These are phyloP conservation scores for Trichosporon faecale DNA, from an alignment of 1,284 basidiomycete species.

Conservation along the genomic window DNA sequence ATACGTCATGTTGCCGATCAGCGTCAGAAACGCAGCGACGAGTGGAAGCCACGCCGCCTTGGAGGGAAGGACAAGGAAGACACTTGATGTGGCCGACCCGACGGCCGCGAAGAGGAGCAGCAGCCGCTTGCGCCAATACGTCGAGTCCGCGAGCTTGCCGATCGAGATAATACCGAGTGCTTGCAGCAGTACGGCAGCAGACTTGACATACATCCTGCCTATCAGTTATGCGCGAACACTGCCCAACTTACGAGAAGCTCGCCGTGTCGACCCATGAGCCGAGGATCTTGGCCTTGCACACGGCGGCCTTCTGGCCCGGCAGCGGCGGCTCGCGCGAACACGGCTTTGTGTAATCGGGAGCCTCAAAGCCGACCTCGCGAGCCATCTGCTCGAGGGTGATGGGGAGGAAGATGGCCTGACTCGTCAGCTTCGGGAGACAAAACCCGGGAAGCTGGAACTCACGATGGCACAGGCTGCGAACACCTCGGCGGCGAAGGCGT, in stretches of 20 bases:
- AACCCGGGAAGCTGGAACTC: slow-evolving; percentile 13
- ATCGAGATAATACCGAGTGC: slow-evolving; percentile 86
- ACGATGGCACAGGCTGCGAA: slow-evolving; percentile 46
- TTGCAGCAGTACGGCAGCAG: slow-evolving; percentile 76
- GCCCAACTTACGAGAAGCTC: slow-evolving; percentile 69
- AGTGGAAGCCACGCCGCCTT: slow-evolving; percentile 62
- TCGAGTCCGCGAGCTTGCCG: slow-evolving; percentile 81
- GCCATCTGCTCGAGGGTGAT: slow-evolving; percentile 51
- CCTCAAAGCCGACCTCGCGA: slow-evolving; percentile 41
- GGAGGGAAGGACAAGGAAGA: slow-evolving; percentile 71
- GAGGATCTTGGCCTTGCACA: slow-evolving; percentile 45
- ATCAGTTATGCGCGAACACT: background rate
- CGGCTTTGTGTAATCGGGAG: slow-evolving; percentile 36
- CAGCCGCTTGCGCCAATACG: slow-evolving; percentile 70
- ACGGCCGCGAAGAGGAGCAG: slow-evolving; percentile 69
- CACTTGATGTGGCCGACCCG: slow-evolving; percentile 64
- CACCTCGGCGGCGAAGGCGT: slow-evolving; percentile 50
- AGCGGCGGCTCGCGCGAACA: slow-evolving; percentile 26
- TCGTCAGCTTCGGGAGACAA: background rate
- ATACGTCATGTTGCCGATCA: slow-evolving; percentile 75
- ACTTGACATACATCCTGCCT: slow-evolving; percentile 75
- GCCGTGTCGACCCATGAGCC: slow-evolving; percentile 78
- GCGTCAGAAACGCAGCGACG: slow-evolving; percentile 64
- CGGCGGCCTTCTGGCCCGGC: slow-evolving; percentile 17
- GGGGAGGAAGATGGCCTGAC: slow-evolving; percentile 49